These are phyloP conservation scores for Monilinia vaccinii-corymbosi DNA, from an alignment of 2,329 filamentous ascomycete species.

Conservation along the genomic window DNA sequence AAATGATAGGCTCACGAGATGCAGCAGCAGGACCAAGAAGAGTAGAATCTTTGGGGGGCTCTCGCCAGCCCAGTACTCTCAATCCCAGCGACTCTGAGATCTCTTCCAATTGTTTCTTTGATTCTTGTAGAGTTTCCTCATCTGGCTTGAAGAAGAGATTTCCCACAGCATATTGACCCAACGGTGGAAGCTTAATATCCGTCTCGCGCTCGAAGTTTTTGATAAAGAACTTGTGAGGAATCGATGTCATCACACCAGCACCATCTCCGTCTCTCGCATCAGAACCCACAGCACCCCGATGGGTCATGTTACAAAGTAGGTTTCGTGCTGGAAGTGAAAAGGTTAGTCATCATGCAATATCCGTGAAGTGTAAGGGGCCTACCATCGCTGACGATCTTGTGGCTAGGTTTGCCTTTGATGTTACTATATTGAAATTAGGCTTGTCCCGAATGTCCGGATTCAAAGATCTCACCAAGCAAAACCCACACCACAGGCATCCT, in stretches of 20 bases:
- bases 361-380: slow-evolving; percentile 20
- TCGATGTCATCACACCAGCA: slow-evolving; percentile 98
- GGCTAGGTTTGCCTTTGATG: slow-evolving; percentile 93
- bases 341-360: slow-evolving; percentile 28
- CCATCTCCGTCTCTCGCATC: slow-evolving; percentile 97
- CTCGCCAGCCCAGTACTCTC: slow-evolving; percentile 90
- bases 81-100: slow-evolving; percentile 81
- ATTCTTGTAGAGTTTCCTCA: slow-evolving; percentile 79
- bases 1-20: slow-evolving; percentile 88
- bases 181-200: slow-evolving; percentile 74
- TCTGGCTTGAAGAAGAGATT: slow-evolving; percentile 99
- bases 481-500: slow-evolving; percentile 98
- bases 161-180: slow-evolving; percentile 91
- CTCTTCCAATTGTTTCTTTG: slow-evolving; percentile 87
- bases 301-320: slow-evolving; percentile 99
- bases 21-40: slow-evolving; percentile 86
- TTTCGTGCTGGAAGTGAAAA: slow-evolving; percentile 57
- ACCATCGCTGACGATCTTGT: slow-evolving; percentile 99
- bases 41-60: slow-evolving; percentile 87
- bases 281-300: slow-evolving; percentile 94
- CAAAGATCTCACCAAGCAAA: slow-evolving; percentile 74
- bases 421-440: slow-evolving; percentile 48
- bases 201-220: slow-evolving; percentile 96
- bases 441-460: background rate
- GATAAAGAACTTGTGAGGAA: slow-evolving; percentile 95